These are phyloP conservation scores for Hygrophorus pudorinus DNA, from an alignment of 768 basidiomycete genomes.

Conservation along the genomic window DNA sequence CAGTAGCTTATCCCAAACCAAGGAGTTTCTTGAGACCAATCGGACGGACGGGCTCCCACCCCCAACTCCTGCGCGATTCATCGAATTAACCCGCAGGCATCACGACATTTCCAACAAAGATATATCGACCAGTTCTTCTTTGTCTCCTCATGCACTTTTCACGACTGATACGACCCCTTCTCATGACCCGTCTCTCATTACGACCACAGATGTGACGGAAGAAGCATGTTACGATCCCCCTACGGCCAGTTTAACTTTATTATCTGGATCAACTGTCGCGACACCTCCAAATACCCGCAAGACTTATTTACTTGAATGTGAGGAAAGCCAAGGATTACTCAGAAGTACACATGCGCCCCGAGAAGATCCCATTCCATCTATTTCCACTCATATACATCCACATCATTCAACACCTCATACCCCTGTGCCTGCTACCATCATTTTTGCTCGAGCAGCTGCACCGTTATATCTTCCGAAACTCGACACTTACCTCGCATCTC, in stretches of 20 bases:
- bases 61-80: slow-evolving; percentile 19
- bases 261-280: background rate
- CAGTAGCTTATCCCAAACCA: background rate
- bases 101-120: background rate
- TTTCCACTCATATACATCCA: background rate
- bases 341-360: background rate
- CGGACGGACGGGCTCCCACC: slow-evolving; percentile 3
- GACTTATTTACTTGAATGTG: background rate
- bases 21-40: background rate
- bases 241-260: background rate
- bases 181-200: background rate
- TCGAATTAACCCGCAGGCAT: slow-evolving; percentile 4
- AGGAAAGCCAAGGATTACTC: slow-evolving; percentile 1
- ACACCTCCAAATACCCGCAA: background rate
- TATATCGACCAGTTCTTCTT: background rate
- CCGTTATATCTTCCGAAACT: slow-evolving; percentile 54
- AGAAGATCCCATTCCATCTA: background rate
- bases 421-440: slow-evolving; percentile 43
- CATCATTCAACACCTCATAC: slow-evolving; percentile 19
- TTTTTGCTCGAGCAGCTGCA: slow-evolving; percentile 51
- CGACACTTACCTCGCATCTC: slow-evolving; percentile 42
- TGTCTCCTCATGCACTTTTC: background rate
- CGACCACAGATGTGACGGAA: background rate
- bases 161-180: background rate
- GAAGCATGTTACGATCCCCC: background rate